Base-by-base conservation (phyloP, 2,329 filamentous ascomycete species). In the Colletotrichum sp. region DNA sequence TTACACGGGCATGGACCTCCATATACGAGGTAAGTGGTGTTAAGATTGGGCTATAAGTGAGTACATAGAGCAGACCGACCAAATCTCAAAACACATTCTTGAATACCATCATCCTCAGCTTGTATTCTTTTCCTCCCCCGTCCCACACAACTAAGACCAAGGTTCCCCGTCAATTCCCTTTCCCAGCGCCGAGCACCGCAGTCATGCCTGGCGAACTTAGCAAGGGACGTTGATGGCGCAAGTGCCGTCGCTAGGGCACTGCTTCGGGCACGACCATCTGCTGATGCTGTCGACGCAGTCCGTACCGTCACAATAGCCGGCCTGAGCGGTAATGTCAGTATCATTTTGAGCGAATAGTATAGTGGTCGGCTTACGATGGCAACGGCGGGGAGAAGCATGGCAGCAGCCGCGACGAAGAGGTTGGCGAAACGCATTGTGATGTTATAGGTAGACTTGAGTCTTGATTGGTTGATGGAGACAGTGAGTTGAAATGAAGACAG, bases 201-300 rank as follows among this genome's bases (percentile, higher is more conserved):
- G 10, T 52, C n/a, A 3, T 52, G 43, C 2, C 8, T 52, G 12
- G 6, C 24, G 55, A 18, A 0, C 55, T 28, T 58, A 58, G 58
- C 58, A 61, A 30, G 58, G 8, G 58, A 1, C 24, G 58, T 61
- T 61, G 28, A 34, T n/a, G 9, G 2, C 58, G 18, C 58, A 61
- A 5, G 3, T 34, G 26, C 4, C 3, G 26, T 26, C 18, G 18
- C 5, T 7, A 10, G 58, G 58, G 28, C 58, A 61, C 28, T 61
- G 58, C 58, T 32, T 61, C 18, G 58, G 58, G 58, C 58, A 61
- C 26, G 26, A 26, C 58, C 58, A 61, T 61, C 24, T 30, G 58
- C 26, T 61, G 18, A 34, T 21, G 28, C 16, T n/a, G 58, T 61
- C 58, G 28, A 61, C 28, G 6, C 58, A 61, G 24, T n/a, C 18